Base-by-base conservation (phyloP, 2,329 filamentous ascomycete species). In the Penicillium sp. region DNA sequence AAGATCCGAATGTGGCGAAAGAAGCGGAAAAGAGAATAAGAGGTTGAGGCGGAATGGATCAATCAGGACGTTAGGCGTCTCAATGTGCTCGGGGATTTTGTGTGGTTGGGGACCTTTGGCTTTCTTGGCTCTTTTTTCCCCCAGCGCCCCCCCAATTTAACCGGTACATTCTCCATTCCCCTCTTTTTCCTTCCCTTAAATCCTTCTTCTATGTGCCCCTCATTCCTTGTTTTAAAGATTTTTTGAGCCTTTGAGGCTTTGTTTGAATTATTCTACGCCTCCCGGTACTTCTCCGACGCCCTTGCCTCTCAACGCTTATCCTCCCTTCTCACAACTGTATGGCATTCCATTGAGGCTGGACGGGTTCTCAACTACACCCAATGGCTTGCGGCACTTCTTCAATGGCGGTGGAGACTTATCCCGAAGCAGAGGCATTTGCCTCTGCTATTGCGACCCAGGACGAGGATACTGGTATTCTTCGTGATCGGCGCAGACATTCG, bases 401-500 rank as follows among this genome's bases (percentile, higher is more conserved):
- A 26, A 68, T 77, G 65, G 71, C 75, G 3, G 66, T 77, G 50
- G 70, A 75, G 59, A 68, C 73, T 3, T 71, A 69, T 55, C 57
- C 66, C 11, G 69, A 73, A 19, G 47, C 55, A 36, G 52, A 58
- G 41, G 63, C 62, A 28, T 44, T 61, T 43, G 62, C 66, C 14
- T 70, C 68, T 43, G 62, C 66, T 12, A 64, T 61, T 28, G 64
- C 66, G 28, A 70, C 63, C 14, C 73, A 67, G 17, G 58, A 59
- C 26, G 72, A 74, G 58, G 67, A 71, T 26, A 71, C 67, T 25
- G 56, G 63, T 30, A 58, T 76, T 16, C 59, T 77, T 30, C 72
- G 73, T 41, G 73, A 74, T 53, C 72, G 76, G 47, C 70, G 76
- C 49, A 68, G 77, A 61, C 76, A 78, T 58, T 79, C 77, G 7